Conservation (phyloP, 163 green algal genomes). For the Scenedesmus sp. region DNA sequence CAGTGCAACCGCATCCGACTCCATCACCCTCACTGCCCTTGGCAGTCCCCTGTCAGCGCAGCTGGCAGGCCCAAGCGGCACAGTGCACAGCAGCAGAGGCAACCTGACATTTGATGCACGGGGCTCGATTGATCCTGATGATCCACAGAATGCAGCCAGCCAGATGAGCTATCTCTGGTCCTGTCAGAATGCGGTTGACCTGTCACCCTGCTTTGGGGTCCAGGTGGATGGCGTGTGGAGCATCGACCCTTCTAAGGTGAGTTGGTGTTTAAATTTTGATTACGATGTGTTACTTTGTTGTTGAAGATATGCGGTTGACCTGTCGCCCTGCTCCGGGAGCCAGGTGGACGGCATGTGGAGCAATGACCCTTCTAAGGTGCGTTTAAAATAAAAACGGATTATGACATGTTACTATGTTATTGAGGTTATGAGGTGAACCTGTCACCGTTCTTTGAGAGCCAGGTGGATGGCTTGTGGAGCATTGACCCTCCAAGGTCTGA, state of each 20-base stretch:
- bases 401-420: background rate
- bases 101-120: conserved; percentile 33
- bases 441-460: conserved; percentile 7
- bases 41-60: background rate
- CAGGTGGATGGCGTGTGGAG: background rate
- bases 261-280: background rate
- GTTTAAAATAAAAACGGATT: background rate
- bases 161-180: background rate
- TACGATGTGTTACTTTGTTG: background rate
- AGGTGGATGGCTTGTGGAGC: background rate
- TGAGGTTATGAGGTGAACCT: background rate
- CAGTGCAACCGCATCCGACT: background rate
- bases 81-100: background rate
- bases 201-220: conserved; percentile 11
- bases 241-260: background rate
- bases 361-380: background rate
- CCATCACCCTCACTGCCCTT: background rate
- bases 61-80: conserved; percentile 22
- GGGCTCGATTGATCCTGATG: conserved; percentile 19
- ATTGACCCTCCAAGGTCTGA: background rate
- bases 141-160: conserved; percentile 22
- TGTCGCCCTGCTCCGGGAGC: conserved; percentile 7
- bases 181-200: conserved; percentile 23
- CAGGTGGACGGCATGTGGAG: background rate
- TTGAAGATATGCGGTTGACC: conserved; percentile 7